Evolutionary conservation across 2,329 filamentous ascomycete species (phyloP).

Genomic region (Colletotrichum agaves): DNA sequence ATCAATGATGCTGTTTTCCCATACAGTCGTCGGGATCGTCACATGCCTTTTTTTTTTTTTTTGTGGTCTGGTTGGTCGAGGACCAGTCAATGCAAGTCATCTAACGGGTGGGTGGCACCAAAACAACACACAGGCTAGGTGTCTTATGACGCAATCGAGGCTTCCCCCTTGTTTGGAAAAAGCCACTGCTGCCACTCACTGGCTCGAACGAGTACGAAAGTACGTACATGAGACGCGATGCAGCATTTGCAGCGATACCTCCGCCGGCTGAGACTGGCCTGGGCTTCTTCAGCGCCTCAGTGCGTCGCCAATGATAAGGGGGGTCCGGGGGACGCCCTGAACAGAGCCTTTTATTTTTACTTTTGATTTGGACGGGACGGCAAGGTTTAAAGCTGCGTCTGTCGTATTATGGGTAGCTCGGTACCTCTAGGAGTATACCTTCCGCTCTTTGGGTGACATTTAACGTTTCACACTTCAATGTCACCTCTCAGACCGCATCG

Average conservation of each 20-base stretch:
- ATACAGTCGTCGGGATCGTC: slow-evolving; percentile 23
- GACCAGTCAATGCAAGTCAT: slow-evolving; percentile 19
- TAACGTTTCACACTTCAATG: neutral
- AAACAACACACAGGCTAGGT: slow-evolving; percentile 14
- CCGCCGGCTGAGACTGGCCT: slow-evolving; percentile 13
- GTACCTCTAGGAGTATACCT: no score
- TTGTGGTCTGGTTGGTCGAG: neutral
- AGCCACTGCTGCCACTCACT: slow-evolving; percentile 25
- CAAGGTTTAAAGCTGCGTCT: no score
- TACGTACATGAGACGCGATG: neutral
- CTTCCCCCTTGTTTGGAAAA: neutral
- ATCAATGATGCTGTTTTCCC: slow-evolving; percentile 27
- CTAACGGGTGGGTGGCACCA: slow-evolving; percentile 30
- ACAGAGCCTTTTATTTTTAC: no score
- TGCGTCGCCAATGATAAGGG: slow-evolving; percentile 20
- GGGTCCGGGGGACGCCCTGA: neutral
- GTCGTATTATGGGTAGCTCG: no score
- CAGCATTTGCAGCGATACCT: slow-evolving; percentile 4
- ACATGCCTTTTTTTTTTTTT: slow-evolving; percentile 25
- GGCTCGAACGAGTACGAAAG: slow-evolving; percentile 14
- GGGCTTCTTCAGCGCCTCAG: slow-evolving; percentile 25
- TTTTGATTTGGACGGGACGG: no score
- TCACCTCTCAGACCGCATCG: slow-evolving; percentile 1
- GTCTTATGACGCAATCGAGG: slow-evolving; percentile 37
- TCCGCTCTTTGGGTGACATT: no score